Evolutionary conservation across 1,139 yeast species (phyloP), one percentile per base, ranked within the genome.

Genomic region (Magnusiomyces paraingens): DNA sequence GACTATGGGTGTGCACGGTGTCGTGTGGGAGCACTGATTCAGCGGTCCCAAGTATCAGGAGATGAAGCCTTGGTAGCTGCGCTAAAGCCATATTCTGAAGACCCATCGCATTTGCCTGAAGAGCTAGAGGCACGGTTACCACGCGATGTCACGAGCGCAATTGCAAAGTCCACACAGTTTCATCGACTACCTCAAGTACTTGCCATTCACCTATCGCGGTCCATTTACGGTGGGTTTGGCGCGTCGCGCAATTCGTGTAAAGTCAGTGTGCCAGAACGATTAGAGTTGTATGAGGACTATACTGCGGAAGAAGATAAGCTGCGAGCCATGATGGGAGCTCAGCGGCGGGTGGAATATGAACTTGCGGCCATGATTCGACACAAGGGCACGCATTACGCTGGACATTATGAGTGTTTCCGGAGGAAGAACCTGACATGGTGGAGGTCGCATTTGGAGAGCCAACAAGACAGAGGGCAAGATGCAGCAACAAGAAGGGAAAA

Each of bases 301-400:
- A 73, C 67, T 18, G 73, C 72, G 50, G 64, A 59, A 6, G 66
- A 65, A 5, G 68, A 63, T 22, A 22, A 35, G 38, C 43, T n/a
- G 43, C 49, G 14, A 3, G 35, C 45, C 6, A 22, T 55, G 22
- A 35, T 52, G 40, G 48, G 47, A 5, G 38, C 20, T 32, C 20
- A 42, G 60, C 59, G 11, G 52, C 59, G 35, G 61, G 65, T 54
- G 64, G 63, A 29, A 47, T 90, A 88, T 66, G 73, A 74, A 57
- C 73, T 93, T 41, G 79, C 78, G 59, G 87, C 96, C 0, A 73
- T 89, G 61, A 82, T 93, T 22, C 78, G 89, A 58, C 99, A 93
- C 66, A 81, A 83, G 52, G 99, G 98, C 0, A 83, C 94, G 0
- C 98, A 93, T 68, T 79, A 85, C 18, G 82, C 84, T 49, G 99